Evolutionary conservation across 208 protist species (phyloP), one percentile per base, ranked within the genome.

Genomic region (Crithidia bombi): DNA sequence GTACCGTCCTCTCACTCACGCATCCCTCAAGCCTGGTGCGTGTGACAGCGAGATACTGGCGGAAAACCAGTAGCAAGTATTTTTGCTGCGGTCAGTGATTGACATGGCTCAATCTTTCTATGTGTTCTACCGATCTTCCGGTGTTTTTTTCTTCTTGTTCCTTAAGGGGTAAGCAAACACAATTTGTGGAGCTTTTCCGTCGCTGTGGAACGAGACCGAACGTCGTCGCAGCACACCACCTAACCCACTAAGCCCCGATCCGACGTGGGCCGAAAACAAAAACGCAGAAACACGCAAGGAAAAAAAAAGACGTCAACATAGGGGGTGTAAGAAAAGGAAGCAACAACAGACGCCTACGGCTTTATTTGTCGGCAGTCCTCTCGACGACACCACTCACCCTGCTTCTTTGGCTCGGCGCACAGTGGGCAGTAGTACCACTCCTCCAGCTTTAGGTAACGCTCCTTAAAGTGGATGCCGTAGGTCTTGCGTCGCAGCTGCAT

Each of bases 371-470:
- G 79, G 59, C 92, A 97, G 43, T 95, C 90, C 72, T 97, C 92
- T 2, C 90, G 86, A 3, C 92, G 79, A 64, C 92, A 97, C 87
- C 89, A 95, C 72, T 97, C 88, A 0, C 90, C 92, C 58, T 92
- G 89, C 66, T 88, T 86, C 70, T 97, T 97, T 14, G 92, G 92
- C 69, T 97, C 92, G 1, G 90, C 92, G 65, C 92, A 97, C 21
- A 97, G 69, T 11, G 92, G 92, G 75, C 92, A 97, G 83, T 90
- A 95, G 78, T 97, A 97, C 90, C 92, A 97, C 72, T 94, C 87
- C 74, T 95, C 84, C 43, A 94, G 21, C 69, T 93, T 91, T 17
- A 95, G 66, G 51, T 95, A 93, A 39, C 81, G 83, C 69, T 95
- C 89, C 68, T 97, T 97, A 71, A 97, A 97, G 86, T 95, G 90